A percentile compares a stretch with the other conserved stretches of the same genome.
These are phyloP conservation scores for Silene coronaria DNA, from an alignment of 179 eudicot species.

Conservation along the genomic window DNA sequence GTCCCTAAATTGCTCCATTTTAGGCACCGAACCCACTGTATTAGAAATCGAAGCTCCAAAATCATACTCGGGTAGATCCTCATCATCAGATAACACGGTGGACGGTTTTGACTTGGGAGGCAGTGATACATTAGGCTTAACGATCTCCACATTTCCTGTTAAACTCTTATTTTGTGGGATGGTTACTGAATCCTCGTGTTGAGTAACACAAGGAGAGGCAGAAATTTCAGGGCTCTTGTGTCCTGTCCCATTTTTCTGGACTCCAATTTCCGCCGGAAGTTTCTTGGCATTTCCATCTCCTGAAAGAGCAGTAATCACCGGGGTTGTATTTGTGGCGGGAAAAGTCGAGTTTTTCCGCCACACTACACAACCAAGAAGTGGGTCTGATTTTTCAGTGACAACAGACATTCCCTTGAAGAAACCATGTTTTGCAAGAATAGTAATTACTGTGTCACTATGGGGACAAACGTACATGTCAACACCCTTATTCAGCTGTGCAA, in stretches of 20 bases:
- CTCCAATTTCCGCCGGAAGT: conserved; percentile 17
- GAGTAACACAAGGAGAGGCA: conserved; percentile 10
- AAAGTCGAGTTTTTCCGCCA: conserved; percentile 53
- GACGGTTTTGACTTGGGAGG: conserved; percentile 25
- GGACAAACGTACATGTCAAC: conserved; percentile 75
- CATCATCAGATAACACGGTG: conserved; percentile 31
- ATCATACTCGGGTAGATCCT: conserved; percentile 81
- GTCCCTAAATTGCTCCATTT: conserved; percentile 4
- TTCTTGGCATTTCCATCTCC: conserved; percentile 17
- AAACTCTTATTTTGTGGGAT: conserved; percentile 20
- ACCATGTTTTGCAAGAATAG: conserved; percentile 68
- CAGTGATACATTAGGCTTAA: conserved; percentile 19
- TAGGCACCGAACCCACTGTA: conserved; percentile 12
- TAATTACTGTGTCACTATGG: conserved; percentile 51
- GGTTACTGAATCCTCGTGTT: conserved; percentile 20
- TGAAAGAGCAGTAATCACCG: conserved; percentile 12
- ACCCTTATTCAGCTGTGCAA: conserved; percentile 53
- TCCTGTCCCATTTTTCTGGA: conserved; percentile 19
- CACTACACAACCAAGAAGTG: conserved; percentile 70
- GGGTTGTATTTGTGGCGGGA: conserved; percentile 31
- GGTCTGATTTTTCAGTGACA: conserved; percentile 43
- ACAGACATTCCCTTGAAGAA: conserved; percentile 62
- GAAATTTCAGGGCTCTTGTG: conserved; percentile 21
- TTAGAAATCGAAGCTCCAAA: conserved; percentile 35
- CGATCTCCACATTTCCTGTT: conserved; percentile 20